These are phyloP conservation scores for Colletotrichum sp. DNA, from an alignment of 2,329 filamentous ascomycete genomes.

Conservation along the genomic window DNA sequence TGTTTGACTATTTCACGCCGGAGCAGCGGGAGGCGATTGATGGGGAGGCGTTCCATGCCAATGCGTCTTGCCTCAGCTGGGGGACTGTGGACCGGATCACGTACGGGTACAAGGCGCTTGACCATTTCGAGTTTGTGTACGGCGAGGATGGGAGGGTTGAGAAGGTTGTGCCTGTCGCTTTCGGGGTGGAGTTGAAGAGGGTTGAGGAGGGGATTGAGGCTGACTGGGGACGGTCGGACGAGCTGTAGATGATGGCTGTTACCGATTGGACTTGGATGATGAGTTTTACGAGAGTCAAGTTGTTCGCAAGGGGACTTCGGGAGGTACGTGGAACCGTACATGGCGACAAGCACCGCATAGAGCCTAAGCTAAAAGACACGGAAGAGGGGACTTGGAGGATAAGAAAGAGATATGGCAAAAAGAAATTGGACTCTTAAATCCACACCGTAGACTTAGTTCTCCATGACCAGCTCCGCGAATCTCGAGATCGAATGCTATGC, in stretches of 20 bases:
- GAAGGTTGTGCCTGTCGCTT: constrained; percentile 5
- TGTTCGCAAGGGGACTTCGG: too few relatives aligned
- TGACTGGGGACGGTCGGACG: neutral
- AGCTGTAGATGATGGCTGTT: neutral
- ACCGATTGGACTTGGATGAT: too few relatives aligned
- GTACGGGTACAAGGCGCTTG: constrained; percentile 31
- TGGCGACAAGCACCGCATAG: too few relatives aligned
- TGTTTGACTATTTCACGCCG: constrained; percentile 28
- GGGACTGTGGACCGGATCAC: constrained; percentile 33
- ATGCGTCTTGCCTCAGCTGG: constrained; percentile 36
- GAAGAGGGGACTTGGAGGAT: too few relatives aligned
- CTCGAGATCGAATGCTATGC: too few relatives aligned
- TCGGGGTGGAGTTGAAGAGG: neutral
- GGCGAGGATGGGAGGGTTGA: constrained; percentile 1
- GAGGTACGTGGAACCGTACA: too few relatives aligned
- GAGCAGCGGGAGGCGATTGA: constrained; percentile 25
- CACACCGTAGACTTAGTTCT: too few relatives aligned
- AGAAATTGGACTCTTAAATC: accelerated
- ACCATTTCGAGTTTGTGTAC: constrained; percentile 32
- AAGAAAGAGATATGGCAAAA: too few relatives aligned
- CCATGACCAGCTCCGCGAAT: too few relatives aligned
- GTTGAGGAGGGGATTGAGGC: neutral
- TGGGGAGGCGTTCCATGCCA: constrained; percentile 28
- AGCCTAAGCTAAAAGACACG: too few relatives aligned
- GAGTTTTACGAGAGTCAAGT: too few relatives aligned